Percentiles rank a stretch among this genome's conserved stretches.
Evolutionary conservation across 2,329 filamentous ascomycete species (phyloP).

Genomic region (Colletotrichum eremochloae): DNA sequence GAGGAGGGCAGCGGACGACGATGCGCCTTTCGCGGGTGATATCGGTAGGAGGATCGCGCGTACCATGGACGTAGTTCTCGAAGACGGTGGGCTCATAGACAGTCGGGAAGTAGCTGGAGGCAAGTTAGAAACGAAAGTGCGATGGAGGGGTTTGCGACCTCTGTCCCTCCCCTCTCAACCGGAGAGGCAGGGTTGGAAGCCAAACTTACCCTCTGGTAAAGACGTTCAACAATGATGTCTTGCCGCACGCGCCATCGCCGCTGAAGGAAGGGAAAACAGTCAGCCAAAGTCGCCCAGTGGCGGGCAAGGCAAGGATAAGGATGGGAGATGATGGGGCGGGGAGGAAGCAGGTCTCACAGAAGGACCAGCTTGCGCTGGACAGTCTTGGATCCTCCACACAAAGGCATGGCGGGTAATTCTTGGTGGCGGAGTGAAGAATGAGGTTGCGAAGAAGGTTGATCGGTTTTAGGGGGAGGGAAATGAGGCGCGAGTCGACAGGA

Average conservation of each 20-base stretch:
- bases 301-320: slow-evolving; percentile 19
- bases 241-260: slow-evolving; percentile 95
- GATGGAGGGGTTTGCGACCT: background rate
- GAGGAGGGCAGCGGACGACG: background rate
- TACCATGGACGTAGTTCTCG: slow-evolving; percentile 99
- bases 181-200: background rate
- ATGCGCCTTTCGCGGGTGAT: background rate
- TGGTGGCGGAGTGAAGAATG: background rate
- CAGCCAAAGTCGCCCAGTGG: slow-evolving; percentile 31
- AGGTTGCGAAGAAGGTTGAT: background rate
- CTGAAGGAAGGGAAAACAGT: slow-evolving; percentile 58
- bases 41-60: slow-evolving; percentile 51
- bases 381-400: slow-evolving; percentile 82
- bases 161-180: background rate
- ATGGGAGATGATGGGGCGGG: background rate
- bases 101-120: slow-evolving; percentile 88
- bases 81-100: slow-evolving; percentile 99
- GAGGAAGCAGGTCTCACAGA: slow-evolving; percentile 70
- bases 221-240: slow-evolving; percentile 96
- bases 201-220: slow-evolving; percentile 90
- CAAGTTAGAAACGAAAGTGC: slow-evolving; percentile 23
- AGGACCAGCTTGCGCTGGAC: slow-evolving; percentile 97
- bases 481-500: slow-evolving; percentile 11
- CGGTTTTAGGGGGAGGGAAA: background rate
- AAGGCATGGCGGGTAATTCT: slow-evolving; percentile 41